Percentiles rank a stretch among this genome's conserved stretches.
These are phyloP conservation scores for Alternaria consortialis DNA, from an alignment of 2,329 filamentous ascomycete genomes.

Conservation along the genomic window DNA sequence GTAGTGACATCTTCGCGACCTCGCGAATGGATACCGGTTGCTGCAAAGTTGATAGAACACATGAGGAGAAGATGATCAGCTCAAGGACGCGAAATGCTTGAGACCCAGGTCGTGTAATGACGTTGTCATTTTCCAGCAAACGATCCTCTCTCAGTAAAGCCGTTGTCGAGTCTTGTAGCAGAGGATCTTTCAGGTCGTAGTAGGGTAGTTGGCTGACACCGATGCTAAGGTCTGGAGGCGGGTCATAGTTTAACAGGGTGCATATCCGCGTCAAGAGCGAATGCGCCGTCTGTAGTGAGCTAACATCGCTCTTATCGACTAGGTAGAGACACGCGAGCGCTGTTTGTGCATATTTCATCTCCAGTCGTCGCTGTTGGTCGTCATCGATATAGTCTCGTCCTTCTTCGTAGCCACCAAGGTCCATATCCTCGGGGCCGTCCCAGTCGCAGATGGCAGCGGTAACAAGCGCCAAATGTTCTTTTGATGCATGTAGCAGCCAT, in stretches of 20 bases:
- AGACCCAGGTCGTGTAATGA: conserved; percentile 68
- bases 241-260: conserved; percentile 67
- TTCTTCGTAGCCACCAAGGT: conserved; percentile 68
- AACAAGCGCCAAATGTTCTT: conserved; percentile 68
- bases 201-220: conserved; percentile 55
- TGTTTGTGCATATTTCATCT: conserved; percentile 71
- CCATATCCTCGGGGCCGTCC: conserved; percentile 76
- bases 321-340: conserved; percentile 74
- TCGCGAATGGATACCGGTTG: conserved; percentile 53
- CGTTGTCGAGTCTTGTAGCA: conserved; percentile 42
- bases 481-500: conserved; percentile 71
- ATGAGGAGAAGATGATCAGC: conserved; percentile 65
- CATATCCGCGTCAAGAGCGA: conserved; percentile 67
- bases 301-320: conserved; percentile 66
- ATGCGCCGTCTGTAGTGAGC: conserved; percentile 69
- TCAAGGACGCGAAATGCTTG: conserved; percentile 68
- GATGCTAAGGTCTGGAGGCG: conserved; percentile 59
- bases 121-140: conserved; percentile 68
- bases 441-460: conserved; percentile 72
- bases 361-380: conserved; percentile 66
- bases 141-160: conserved; percentile 52
- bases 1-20: conserved; percentile 68
- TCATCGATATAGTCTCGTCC: conserved; percentile 66
- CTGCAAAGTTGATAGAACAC: conserved; percentile 54
- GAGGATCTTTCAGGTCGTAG: conserved; percentile 49